Evolutionary conservation across 1,284 basidiomycete genomes (phyloP), one percentile per base, ranked within the genome.

Genomic region (Ceraceosorus bombacis): DNA sequence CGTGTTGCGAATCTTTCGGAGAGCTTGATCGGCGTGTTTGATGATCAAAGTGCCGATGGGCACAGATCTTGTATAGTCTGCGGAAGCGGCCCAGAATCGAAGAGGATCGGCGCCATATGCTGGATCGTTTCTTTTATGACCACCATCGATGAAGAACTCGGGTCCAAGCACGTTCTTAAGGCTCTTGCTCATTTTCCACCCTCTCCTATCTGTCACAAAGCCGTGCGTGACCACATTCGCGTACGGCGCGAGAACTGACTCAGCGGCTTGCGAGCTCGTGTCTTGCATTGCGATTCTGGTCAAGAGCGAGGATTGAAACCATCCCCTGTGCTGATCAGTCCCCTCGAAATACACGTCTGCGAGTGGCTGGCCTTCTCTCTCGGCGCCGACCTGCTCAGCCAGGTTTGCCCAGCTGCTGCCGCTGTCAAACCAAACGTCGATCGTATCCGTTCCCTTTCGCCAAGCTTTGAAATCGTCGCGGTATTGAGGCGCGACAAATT

Each of bases 391-490:
- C 64, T 56, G 38, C 51, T 66, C 55, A 55, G 61, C 49, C 72
- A 72, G 41, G 41, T 96, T 81, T 79, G 90, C 84, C 95, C 95
- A 99, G 1, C 92, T 91, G 0, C 88, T 86, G 1, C 95, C 95
- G 71, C 90, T 94, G 80, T 99, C 95, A 71, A 98, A 98, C 95
- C 95, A 99, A 4, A 99, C 95, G 76, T 99, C 95, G 83, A 98
- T 89, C 0, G 94, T 98, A 76, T 99, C 95, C 2, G 83, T 85
- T 6, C 92, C 88, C 48, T 70, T 72, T 13, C 61, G 59, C 72
- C 72, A 74, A 1, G 40, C 46, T 17, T 59, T 61, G 17, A 59
- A 56, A 4, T 48, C 46, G 4, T 58, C 49, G 37, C 64, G 65
- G 49, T 74, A 66, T 41, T 62, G 61, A 2, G 72, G 72, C 39